These are phyloP conservation scores for Calonectria pauciramosa DNA, from an alignment of 2,329 filamentous ascomycete species.

Conservation along the genomic window DNA sequence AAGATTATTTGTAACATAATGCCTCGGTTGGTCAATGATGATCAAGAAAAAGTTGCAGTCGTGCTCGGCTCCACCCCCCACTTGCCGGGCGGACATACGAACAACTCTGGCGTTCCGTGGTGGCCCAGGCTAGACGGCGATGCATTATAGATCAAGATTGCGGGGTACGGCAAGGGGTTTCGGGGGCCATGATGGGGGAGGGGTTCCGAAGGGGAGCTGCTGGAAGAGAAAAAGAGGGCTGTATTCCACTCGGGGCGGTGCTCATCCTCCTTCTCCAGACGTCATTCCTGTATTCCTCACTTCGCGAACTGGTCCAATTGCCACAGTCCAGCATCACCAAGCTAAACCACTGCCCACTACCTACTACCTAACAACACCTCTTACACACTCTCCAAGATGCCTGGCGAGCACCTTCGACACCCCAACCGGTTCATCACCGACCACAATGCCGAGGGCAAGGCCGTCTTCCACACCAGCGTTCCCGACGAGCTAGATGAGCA, in stretches of 20 bases:
- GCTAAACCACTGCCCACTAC: neutral
- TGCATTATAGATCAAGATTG: conserved; percentile 13
- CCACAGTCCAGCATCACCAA: neutral
- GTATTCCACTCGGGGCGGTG: conserved; percentile 5
- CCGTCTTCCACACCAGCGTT: conserved; percentile 36
- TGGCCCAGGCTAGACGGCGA: neutral
- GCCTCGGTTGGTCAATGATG: neutral
- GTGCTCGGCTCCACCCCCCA: conserved; percentile 24
- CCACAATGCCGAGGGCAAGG: conserved; percentile 36
- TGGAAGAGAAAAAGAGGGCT: conserved; percentile 15
- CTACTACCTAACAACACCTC: neutral
- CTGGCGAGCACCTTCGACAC: conserved; percentile 29
- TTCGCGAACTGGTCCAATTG: neutral
- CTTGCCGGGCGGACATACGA: conserved; percentile 19
- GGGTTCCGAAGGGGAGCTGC: conserved; percentile 17
- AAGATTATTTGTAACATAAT: neutral
- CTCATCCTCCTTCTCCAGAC: neutral
- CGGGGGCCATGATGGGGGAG: conserved; percentile 23
- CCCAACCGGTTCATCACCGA: conserved; percentile 39
- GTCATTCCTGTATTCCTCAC: neutral
- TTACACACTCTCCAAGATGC: conserved; percentile 10
- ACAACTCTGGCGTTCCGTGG: neutral
- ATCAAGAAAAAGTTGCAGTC: neutral
- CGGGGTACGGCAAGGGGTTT: conserved; percentile 9
- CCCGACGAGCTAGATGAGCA: conserved; percentile 27